Base-by-base conservation (phyloP, 305 asterid genomes). In the Fraxinus albicans region DNA sequence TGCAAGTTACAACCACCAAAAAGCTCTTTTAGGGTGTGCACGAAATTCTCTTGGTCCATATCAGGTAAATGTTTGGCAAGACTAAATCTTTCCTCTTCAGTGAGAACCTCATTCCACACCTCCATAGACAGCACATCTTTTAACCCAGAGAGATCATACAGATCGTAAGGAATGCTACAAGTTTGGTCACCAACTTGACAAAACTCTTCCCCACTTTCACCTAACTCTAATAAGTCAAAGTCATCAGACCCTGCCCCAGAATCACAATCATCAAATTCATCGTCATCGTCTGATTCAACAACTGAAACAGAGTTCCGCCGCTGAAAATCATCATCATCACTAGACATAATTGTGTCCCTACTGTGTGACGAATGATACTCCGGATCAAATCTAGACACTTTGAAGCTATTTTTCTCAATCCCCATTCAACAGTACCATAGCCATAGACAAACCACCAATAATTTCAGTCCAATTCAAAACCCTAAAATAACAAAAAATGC, bases 231-330 rank as follows among this genome's bases (percentile, higher is more conserved):
- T 78, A 95, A 90, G 88, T 97, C 99, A 80, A 90, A 89, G 87
- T 97, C 99, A 80, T 97, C 99, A 0, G 99, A 97, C 42, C 98
- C 99, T 0, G 98, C 99, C 72, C 99, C 99, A 0, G 99, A 96
- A 84, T 96, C 99, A 90, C 97, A 94, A 80, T 96, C 99, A 82
- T 93, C 98, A 79, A 94, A 92, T 44, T 91, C 98, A 85, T 95
- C 99, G 70, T 93, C 92, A n/a, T 91, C 98, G 9, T 93, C 98
- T 8, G 98, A 92, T 50, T 91, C 98, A 55, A 91, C 90, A 55
- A 85, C 93, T 25, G 90, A 47, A 83, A 87, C 74, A 55, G 91
- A 82, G 81, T 86, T 91, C 23, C 85, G 87, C 79, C 89, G 88
- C 88, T 89, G 95, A 84, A 90, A 86, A 82, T 91, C 94, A 31